Evolutionary conservation across 208 protist genomes (phyloP), one percentile per base, ranked within the genome.

Genomic region (Eutreptiella sp.): DNA sequence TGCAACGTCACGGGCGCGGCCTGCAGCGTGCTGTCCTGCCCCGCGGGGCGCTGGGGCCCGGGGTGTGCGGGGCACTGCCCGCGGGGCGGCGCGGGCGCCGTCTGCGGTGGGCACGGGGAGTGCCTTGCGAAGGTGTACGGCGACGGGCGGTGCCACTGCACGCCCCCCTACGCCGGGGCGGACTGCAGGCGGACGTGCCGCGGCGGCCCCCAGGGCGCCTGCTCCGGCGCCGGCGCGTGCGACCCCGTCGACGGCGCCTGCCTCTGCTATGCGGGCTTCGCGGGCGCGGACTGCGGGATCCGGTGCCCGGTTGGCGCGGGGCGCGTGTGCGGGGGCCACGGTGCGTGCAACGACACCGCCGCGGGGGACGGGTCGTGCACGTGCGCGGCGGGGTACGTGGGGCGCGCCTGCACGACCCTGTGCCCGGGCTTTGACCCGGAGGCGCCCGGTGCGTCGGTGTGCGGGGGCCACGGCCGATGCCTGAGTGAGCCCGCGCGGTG

Each of bases 141-240:
- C 0, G 64, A 75, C 26, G 77, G 66, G 0, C 28, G 27, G 3
- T 83, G 74, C 31, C 19, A 29, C 19, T 48, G 43, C 43, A 7
- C n/a, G 9, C 19, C 43, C 9, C 9, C 19, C 23, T 48, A 28
- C 43, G 21, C 50, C 43, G 11, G n/a, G 11, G n/a, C 48, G 5
- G 58, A 58, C 48, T 64, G 58, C 53, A 58, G 16, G 5, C 5
- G 43, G 5, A 7, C 33, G 23, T 64, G 58, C 46, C 14, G 7
- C 7, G 53, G 53, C 24, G 50, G 48, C n/a, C 14, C 9, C 5
- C 4, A n/a, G 27, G 5, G 19, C 11, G 48, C 58, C 14, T 64
- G 58, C 53, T 63, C 23, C 28, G 50, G 46, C 43, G 9, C 14
- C 43, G 43, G 43, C n/a, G 9, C 43, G 43, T 48, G 43, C 26